phyloP scores from a whole-genome alignment of 1,139 yeast species.

The Pichia sp. region DNA sequence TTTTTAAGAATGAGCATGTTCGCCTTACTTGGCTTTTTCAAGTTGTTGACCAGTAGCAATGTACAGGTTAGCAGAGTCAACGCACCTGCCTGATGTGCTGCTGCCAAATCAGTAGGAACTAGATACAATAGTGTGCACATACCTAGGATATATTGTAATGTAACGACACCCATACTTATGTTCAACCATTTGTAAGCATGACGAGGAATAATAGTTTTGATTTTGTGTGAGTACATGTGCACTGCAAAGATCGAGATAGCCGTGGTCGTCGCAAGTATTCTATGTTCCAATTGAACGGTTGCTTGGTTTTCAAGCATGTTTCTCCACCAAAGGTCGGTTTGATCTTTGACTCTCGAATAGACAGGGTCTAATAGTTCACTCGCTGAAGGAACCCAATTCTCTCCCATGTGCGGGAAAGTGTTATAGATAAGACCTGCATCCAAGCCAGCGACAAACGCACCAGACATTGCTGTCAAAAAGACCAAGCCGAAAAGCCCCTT shows the following conservation, averaged over 20 bases:
- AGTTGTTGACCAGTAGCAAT: constrained; percentile 61
- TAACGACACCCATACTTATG: constrained; percentile 72
- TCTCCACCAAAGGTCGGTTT: constrained; percentile 82
- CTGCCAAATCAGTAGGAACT: constrained; percentile 91
- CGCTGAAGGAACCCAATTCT: constrained; percentile 63
- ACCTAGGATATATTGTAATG: constrained; percentile 82
- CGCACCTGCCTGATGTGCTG: constrained; percentile 97
- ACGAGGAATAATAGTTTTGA: constrained; percentile 62
- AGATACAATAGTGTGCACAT: constrained; percentile 78
- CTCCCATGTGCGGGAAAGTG: constrained; percentile 96
- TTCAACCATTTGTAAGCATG: constrained; percentile 54
- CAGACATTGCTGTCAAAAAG: constrained; percentile 89
- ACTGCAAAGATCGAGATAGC: constrained; percentile 66
- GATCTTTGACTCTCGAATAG: constrained; percentile 63
- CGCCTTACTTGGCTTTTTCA: constrained; percentile 56
- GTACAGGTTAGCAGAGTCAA: constrained; percentile 79
- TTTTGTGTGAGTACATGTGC: constrained; percentile 56
- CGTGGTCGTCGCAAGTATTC: constrained; percentile 79
- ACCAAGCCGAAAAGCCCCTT: constrained; percentile 60
- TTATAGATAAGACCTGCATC: constrained; percentile 97
- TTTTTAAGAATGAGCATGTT: constrained; percentile 30
- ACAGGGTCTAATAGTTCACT: constrained; percentile 73
- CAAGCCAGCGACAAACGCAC: constrained; percentile 96
- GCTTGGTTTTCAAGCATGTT: constrained; percentile 93
- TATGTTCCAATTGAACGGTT: constrained; percentile 89